These are phyloP conservation scores for Rutidosis leptorrhynchoides DNA, from an alignment of 129 eudicot genomes.

Conservation along the genomic window DNA sequence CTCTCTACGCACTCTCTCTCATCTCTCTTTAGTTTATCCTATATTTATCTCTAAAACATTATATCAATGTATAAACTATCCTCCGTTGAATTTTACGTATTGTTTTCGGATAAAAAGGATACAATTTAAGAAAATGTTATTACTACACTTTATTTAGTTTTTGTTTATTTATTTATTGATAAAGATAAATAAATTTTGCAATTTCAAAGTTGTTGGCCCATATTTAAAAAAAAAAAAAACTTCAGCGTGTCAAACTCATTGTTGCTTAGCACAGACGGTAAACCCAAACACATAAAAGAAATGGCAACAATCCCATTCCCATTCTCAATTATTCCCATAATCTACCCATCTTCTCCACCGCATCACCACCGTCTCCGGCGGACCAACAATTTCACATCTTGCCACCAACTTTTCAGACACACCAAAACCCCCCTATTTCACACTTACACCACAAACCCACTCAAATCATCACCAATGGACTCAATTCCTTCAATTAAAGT, in stretches of 20 bases:
- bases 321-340: slow-evolving; percentile 1
- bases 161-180: too few relatives aligned
- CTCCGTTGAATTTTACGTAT: too few relatives aligned
- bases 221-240: too few relatives aligned
- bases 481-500: slow-evolving; percentile 22
- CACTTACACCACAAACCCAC: slow-evolving; percentile 11
- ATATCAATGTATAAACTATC: too few relatives aligned
- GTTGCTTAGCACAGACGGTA: not conserved
- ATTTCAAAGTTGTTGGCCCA: too few relatives aligned
- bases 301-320: slow-evolving; percentile 17
- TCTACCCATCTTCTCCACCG: slow-evolving; percentile 4
- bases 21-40: too few relatives aligned
- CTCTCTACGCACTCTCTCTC: too few relatives aligned
- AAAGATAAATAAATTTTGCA: too few relatives aligned
- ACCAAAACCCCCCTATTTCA: slow-evolving; percentile 11
- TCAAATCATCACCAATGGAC: slow-evolving; percentile 19
- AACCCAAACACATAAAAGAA: slow-evolving; percentile 11
- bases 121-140: too few relatives aligned
- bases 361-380: slow-evolving; percentile 26
- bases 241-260: not conserved
- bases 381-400: slow-evolving; percentile 3
- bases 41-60: too few relatives aligned
- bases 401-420: not conserved
- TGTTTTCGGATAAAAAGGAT: too few relatives aligned
- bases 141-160: too few relatives aligned